A percentile compares a stretch with the other conserved stretches of the same genome.
Evolutionary conservation across 345 rosid genomes (phyloP).

Genomic region (Euphorbia pulcherrima): DNA sequence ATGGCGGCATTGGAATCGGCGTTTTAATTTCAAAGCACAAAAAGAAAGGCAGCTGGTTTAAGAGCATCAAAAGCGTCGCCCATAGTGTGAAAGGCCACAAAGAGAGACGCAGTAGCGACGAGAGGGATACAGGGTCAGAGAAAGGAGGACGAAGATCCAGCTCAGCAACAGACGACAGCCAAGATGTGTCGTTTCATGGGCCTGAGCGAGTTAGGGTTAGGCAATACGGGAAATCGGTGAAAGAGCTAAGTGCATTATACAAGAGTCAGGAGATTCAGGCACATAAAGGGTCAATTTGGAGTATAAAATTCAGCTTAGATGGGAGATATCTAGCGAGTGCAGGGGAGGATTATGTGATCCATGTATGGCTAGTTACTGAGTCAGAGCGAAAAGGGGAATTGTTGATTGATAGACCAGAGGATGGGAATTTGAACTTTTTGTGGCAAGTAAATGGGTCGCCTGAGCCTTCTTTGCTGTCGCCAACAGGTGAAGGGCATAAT

Average conservation of each 20-base stretch:
- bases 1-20: constrained; percentile 31
- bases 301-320: constrained; percentile 89
- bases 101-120: constrained; percentile 90
- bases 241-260: constrained; percentile 75
- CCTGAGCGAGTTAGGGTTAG: constrained; percentile 80
- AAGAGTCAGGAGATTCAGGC: constrained; percentile 95
- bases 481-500: constrained; percentile 39
- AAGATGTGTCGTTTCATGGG: constrained; percentile 77
- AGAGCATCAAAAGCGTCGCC: constrained; percentile 71
- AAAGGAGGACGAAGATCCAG: constrained; percentile 89
- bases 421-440: constrained; percentile 51
- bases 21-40: constrained; percentile 46
- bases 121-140: constrained; percentile 81
- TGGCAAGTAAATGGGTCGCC: constrained; percentile 71
- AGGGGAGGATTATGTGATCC: constrained; percentile 89
- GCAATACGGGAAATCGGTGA: constrained; percentile 76
- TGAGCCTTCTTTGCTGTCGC: constrained; percentile 59
- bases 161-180: constrained; percentile 94
- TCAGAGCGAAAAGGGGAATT: constrained; percentile 81
- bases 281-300: constrained; percentile 89
- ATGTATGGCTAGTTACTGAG: constrained; percentile 74
- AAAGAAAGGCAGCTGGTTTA: constrained; percentile 81
- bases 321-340: constrained; percentile 95
- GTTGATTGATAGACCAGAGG: constrained; percentile 71
- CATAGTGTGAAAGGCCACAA: constrained; percentile 51